Evolutionary conservation across 495 filamentous ascomycete species (phyloP).

Genomic region (Tuber indicum): DNA sequence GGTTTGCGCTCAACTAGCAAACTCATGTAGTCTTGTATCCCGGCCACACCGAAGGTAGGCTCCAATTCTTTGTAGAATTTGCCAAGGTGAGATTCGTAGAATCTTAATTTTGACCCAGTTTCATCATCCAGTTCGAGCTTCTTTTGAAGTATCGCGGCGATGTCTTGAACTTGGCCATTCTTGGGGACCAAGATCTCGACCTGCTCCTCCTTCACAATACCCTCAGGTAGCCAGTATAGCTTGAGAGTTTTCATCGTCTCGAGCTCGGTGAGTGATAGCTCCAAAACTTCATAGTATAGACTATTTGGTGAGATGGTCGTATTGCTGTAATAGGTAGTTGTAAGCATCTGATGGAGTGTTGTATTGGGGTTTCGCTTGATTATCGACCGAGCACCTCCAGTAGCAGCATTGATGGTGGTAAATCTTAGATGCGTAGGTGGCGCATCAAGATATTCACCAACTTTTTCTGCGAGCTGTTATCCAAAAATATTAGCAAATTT

Average conservation of each 20-base stretch:
- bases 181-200: conserved; percentile 79
- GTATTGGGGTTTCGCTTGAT: conserved; percentile 65
- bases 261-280: conserved; percentile 85
- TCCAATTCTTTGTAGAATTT: conserved; percentile 72
- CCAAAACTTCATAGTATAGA: conserved; percentile 84
- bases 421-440: conserved; percentile 84
- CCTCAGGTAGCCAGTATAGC: conserved; percentile 78
- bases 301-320: conserved; percentile 51
- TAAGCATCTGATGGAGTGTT: conserved; percentile 64
- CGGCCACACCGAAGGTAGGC: conserved; percentile 57
- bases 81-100: conserved; percentile 71
- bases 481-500: background rate
- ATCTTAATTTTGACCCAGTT: conserved; percentile 56
- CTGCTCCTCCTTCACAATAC: conserved; percentile 79
- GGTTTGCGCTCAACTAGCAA: conserved; percentile 75
- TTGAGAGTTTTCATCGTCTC: conserved; percentile 83
- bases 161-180: conserved; percentile 66
- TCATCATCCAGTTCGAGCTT: conserved; percentile 75
- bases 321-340: conserved; percentile 53
- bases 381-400: conserved; percentile 62
- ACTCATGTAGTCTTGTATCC: conserved; percentile 76
- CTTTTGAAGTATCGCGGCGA: conserved; percentile 65
- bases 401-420: conserved; percentile 68
- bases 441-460: conserved; percentile 70
- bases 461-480: conserved; percentile 62